A percentile compares a stretch with the other conserved stretches of the same genome.
These are phyloP conservation scores for Plasmodium falciparum DNA, from an alignment of 169 alveolate species.

Conservation along the genomic window DNA sequence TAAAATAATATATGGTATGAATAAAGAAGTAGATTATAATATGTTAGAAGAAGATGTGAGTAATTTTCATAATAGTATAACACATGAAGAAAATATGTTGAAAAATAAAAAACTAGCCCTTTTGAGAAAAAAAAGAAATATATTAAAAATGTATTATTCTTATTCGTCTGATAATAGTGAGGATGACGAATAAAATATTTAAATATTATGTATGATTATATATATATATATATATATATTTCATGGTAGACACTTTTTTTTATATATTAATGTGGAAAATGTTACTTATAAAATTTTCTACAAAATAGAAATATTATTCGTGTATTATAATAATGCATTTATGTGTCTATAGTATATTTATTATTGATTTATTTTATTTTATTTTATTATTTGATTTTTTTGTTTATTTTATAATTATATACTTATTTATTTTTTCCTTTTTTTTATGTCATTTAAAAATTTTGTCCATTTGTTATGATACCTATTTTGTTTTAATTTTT, in stretches of 20 bases:
- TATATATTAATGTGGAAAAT: background rate
- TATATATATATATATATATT: background rate
- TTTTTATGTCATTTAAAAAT: too few species aligned
- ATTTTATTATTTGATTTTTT: too few species aligned
- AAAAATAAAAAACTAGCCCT: conserved; percentile 33
- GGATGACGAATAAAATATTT: conserved; percentile 42
- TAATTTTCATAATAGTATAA: background rate
- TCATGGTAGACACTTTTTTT: background rate
- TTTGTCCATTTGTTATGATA: too few species aligned
- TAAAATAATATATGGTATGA: conserved; percentile 9
- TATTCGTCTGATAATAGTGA: conserved; percentile 58
- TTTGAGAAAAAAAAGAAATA: conserved; percentile 29
- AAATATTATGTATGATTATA: background rate
- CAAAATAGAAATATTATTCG: too few species aligned
- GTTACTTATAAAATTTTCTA: too few species aligned
- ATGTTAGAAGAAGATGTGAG: conserved; percentile 30
- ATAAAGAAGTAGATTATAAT: conserved; percentile 35
- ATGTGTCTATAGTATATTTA: too few species aligned
- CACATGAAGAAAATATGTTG: conserved; percentile 22
- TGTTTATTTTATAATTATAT: too few species aligned
- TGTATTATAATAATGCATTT: too few species aligned
- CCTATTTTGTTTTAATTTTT: too few species aligned
- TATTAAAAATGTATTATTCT: conserved; percentile 31
- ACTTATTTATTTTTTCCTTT: too few species aligned
- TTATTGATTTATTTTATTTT: too few species aligned